Conservation (phyloP, 352 stramenopile genomes). For the Paralagenidium karlingii region DNA sequence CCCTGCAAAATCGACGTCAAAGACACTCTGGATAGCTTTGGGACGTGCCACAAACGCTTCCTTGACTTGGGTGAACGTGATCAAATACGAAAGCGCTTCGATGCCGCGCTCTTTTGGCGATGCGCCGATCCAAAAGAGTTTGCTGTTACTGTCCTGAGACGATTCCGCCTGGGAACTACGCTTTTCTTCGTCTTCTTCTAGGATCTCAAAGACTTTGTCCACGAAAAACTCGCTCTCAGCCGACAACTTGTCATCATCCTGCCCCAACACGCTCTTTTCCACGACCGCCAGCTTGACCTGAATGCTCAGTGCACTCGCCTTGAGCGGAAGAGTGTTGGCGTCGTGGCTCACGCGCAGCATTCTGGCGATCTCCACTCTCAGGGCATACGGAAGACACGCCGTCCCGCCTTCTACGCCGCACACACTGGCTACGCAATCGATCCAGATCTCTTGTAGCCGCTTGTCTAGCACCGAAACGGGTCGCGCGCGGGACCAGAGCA, state of each 20-base stretch:
- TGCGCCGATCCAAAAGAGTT: conserved; percentile 51
- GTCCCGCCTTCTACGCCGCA: conserved; percentile 65
- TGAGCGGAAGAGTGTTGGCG: conserved; percentile 32
- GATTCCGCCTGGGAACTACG: conserved; percentile 3
- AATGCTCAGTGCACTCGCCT: conserved; percentile 62
- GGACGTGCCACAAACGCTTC: conserved; percentile 52
- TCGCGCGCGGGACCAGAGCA: conserved; percentile 24
- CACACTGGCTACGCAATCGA: conserved; percentile 67
- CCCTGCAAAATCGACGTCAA: conserved; percentile 50
- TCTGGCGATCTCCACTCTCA: conserved; percentile 68
- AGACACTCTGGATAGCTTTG: conserved; percentile 49
- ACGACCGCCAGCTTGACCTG: conserved; percentile 75
- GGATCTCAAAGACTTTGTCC: conserved; percentile 57
- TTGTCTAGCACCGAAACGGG: no score
- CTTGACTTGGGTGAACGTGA: conserved; percentile 73
- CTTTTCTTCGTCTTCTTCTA: conserved; percentile 49
- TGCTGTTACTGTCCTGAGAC: conserved; percentile 15
- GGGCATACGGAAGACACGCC: conserved; percentile 35
- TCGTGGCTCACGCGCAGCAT: conserved; percentile 54
- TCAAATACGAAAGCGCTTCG: conserved; percentile 73
- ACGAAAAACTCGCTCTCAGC: conserved; percentile 24
- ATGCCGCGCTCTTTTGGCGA: conserved; percentile 72
- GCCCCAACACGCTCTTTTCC: conserved; percentile 52
- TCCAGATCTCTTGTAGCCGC: conserved; percentile 67
- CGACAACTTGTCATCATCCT: no score